A percentile compares a stretch with the other conserved stretches of the same genome.
Conservation (phyloP, 345 rosid species). For the Pistacia integerrima region DNA sequence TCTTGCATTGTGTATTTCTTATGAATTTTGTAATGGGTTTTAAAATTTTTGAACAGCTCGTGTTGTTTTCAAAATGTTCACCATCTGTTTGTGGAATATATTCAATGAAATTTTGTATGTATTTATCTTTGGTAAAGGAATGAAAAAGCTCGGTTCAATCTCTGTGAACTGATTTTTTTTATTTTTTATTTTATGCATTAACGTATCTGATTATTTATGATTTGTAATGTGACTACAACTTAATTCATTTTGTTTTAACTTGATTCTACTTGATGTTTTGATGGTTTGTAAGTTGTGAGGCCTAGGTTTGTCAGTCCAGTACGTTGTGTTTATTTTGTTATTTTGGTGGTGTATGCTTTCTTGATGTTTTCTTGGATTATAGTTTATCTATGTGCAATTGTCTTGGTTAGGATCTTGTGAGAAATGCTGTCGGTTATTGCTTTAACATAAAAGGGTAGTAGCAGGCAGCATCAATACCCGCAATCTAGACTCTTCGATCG, state of each 20-base stretch:
- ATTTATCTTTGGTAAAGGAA: background rate
- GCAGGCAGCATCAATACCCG: too few species aligned
- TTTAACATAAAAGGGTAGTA: too few species aligned
- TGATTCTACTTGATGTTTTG: background rate
- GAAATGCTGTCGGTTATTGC: too few species aligned
- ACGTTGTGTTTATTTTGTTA: too few species aligned
- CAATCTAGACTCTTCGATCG: too few species aligned
- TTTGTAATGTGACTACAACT: too few species aligned
- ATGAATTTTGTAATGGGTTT: background rate
- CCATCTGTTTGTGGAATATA: constrained; percentile 15
- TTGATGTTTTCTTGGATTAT: too few species aligned
- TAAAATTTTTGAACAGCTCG: too few species aligned
- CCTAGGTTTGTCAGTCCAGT: background rate
- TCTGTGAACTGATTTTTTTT: background rate
- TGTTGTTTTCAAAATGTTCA: background rate
- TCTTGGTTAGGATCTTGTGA: too few species aligned
- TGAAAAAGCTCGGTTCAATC: background rate
- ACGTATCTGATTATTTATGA: background rate
- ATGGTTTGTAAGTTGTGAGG: background rate
- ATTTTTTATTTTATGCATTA: background rate
- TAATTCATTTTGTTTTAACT: background rate
- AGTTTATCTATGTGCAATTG: too few species aligned
- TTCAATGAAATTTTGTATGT: background rate
- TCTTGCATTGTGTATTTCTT: background rate
- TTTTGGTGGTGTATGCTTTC: too few species aligned